A percentile compares a stretch with the other conserved stretches of the same genome.
Conservation (phyloP, 148 eudicot genomes). For the Rhododendron griersonianum region DNA sequence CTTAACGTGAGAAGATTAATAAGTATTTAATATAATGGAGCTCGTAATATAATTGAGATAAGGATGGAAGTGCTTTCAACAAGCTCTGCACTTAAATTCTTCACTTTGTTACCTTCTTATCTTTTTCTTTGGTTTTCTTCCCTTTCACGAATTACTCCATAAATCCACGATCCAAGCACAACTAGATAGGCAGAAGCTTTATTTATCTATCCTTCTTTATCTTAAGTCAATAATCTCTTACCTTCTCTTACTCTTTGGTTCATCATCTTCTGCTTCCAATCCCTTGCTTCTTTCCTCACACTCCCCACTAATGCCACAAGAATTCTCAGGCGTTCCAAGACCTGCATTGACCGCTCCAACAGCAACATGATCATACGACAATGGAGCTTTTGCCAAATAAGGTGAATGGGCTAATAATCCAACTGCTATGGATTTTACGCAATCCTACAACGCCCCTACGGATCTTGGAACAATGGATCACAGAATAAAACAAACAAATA, state of each 20-base stretch:
- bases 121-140: not conserved
- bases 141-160: not conserved
- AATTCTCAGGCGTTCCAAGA: slow-evolving; percentile 24
- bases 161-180: not conserved
- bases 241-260: slow-evolving; percentile 67
- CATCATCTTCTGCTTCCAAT: slow-evolving; percentile 21
- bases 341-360: slow-evolving; percentile 14
- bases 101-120: not conserved
- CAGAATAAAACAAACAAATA: too few relatives aligned
- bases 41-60: too few relatives aligned
- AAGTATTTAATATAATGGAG: too few relatives aligned
- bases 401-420: slow-evolving; percentile 15
- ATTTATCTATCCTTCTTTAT: not conserved
- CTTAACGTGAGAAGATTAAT: too few relatives aligned
- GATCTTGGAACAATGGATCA: too few relatives aligned
- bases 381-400: slow-evolving; percentile 17
- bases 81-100: not conserved
- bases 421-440: too few relatives aligned
- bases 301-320: slow-evolving; percentile 37
- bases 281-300: slow-evolving; percentile 32
- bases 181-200: not conserved
- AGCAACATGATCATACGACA: slow-evolving; percentile 22
- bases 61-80: not conserved
- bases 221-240: slow-evolving; percentile 13
- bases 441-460: too few relatives aligned